Percentiles rank a stretch among this genome's conserved stretches.
Conservation (phyloP, 2,329 filamentous ascomycete genomes). For the Ophiostoma tasmaniense region DNA sequence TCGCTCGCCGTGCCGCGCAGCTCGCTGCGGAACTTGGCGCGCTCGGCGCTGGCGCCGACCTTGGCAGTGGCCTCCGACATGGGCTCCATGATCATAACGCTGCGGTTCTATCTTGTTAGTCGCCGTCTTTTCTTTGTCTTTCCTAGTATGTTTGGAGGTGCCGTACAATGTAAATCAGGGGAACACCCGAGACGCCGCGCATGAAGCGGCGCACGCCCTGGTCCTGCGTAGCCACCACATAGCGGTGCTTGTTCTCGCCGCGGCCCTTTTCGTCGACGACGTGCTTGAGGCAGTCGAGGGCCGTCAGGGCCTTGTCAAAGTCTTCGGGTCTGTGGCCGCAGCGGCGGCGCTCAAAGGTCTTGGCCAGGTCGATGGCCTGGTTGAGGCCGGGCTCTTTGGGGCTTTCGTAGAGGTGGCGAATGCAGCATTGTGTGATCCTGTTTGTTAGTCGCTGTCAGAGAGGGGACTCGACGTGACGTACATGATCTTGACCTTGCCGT, state of each 20-base stretch:
- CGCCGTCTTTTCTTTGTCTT: too few species aligned
- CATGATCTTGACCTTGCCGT: constrained; percentile 75
- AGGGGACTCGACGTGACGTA: constrained; percentile 32
- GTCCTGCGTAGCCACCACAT: constrained; percentile 69
- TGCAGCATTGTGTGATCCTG: constrained; percentile 22
- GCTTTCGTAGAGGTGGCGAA: constrained; percentile 23
- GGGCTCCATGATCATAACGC: constrained; percentile 66
- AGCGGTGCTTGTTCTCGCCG: constrained; percentile 67
- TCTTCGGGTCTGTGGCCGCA: constrained; percentile 70
- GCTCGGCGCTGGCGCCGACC: constrained; percentile 60
- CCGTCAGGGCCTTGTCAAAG: constrained; percentile 60
- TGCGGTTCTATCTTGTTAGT: constrained; percentile 25
- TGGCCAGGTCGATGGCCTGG: constrained; percentile 64
- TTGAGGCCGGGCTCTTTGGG: constrained; percentile 9
- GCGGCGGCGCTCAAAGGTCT: constrained; percentile 61
- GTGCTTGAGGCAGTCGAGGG: constrained; percentile 59
- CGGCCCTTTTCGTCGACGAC: constrained; percentile 67
- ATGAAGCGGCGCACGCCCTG: constrained; percentile 53
- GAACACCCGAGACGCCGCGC: constrained; percentile 61
- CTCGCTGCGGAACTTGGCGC: constrained; percentile 63
- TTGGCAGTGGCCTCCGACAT: constrained; percentile 58
- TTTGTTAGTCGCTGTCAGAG: not conserved
- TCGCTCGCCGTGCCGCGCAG: constrained; percentile 40
- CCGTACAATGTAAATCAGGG: constrained; percentile 55
- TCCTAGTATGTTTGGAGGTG: too few species aligned